Evolutionary conservation across 2,329 filamentous ascomycete genomes (phyloP), one percentile per base, ranked within the genome.

Genomic region (Colletotrichum spinosum): DNA sequence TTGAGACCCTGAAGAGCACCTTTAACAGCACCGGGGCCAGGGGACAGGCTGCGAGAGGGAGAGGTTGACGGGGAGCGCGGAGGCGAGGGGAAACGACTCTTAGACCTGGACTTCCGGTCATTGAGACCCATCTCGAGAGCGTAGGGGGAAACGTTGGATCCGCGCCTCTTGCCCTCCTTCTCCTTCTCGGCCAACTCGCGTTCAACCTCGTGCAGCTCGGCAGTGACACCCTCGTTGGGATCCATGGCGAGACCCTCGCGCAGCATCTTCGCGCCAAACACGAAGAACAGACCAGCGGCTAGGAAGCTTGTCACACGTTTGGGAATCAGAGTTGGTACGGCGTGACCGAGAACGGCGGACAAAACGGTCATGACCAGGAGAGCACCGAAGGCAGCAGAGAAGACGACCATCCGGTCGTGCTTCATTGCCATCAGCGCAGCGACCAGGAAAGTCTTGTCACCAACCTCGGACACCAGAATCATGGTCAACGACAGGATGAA

Each of bases 361-460:
- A 99, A 86, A 9, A 98, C 86, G 0, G 96, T 99, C 96, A 99
- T 99, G 75, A 92, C 87, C 65, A 97, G 88, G 50, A 99, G 84
- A 9, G 96, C 97, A 57, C 90, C 89, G 72, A 97, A 95, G n/a
- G 96, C 96, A 8, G 96, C 94, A 2, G 93, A 92, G 80, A 99
- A 99, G 67, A 99, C 96, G 11, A 98, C 86, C 69, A 97, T 83
- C 56, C 96, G 91, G 68, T 96, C 92, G 73, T 99, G 95, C 76
- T 97, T 96, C 96, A 99, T 99, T 11, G 96, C 96, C 96, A 99
- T 99, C 15, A 99, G 87, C 8, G 94, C 95, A 7, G 96, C 96
- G 25, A 99, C 93, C 48, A 99, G 86, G 83, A 99, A 99, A 0
- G 96, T 99, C 82, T 99, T 99, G 86, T 99, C 96, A 69, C 96